Base-by-base conservation (phyloP, 305 asterid genomes). In the Fraxinus baroniana region DNA sequence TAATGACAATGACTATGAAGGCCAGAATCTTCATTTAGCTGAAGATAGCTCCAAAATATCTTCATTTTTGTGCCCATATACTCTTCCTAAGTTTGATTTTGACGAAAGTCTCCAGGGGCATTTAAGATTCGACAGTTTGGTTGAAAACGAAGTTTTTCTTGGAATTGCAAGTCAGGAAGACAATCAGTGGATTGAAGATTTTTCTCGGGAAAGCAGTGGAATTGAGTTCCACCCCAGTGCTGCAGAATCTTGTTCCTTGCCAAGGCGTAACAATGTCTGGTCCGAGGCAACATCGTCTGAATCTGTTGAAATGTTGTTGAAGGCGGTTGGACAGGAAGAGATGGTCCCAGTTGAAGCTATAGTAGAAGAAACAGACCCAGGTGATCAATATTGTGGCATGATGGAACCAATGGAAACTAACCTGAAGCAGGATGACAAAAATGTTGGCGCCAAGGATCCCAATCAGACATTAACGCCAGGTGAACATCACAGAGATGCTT, bases 221-320 rank as follows among this genome's bases (percentile, higher is more conserved):
- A 89, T 97, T 84, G 96, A 87, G 85, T 95, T 95, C 87, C 88
- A 94, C 85, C 91, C 99, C 80, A 90, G 94, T 85, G 95, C 97
- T 33, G 83, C 97, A 71, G 97, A 90, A 82, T 85, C 98, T 82
- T 97, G 98, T 91, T 88, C 98, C 87, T 88, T 94, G 88, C 95
- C 94, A 13, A 93, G 98, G 89, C 97, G 91, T 90, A 92, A 90
- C 83, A 93, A 97, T 97, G 99, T 97, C 84, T 97, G 99, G 99
- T 95, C 97, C 83, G 99, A 97, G 91, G 99, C 98, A 85, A 95
- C 99, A 80, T 97, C 99, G 30, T 92, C 98, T 66, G 99, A 95
- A 91, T 93, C 99, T 84, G 98, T 95, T 88, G 99, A 97, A 87
- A 95, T 97, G 98, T 77, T 97, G 77, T 85, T 97, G 86, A 95